A percentile compares a stretch with the other conserved stretches of the same genome.
phyloP scores from a whole-genome alignment of 495 filamentous ascomycete genomes.

The Penicillium silybi region DNA sequence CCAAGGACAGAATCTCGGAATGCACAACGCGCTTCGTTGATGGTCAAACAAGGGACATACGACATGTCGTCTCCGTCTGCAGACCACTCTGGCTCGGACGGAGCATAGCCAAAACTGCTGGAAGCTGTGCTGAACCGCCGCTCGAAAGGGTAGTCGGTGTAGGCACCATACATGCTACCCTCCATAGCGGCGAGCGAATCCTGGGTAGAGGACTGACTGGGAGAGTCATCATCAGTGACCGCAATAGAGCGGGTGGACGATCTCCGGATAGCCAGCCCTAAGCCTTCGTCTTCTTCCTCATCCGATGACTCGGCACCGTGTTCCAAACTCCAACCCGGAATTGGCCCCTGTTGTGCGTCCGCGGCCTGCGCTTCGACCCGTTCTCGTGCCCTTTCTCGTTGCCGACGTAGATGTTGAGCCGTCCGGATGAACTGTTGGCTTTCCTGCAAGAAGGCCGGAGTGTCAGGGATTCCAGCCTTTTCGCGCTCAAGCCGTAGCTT shows the following conservation, averaged over 20 bases:
- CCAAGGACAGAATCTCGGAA: conserved; percentile 94
- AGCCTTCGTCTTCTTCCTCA: conserved; percentile 43
- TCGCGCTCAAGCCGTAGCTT: conserved; percentile 73
- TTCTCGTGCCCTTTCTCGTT: conserved; percentile 55
- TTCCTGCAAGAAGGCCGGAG: conserved; percentile 51
- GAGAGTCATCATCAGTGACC: conserved; percentile 34
- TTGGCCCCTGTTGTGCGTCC: conserved; percentile 38
- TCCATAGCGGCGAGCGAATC: conserved; percentile 57
- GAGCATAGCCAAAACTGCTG: conserved; percentile 48
- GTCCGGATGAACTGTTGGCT: conserved; percentile 58
- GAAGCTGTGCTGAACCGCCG: conserved; percentile 45
- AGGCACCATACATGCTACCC: conserved; percentile 71
- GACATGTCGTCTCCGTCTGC: conserved; percentile 71
- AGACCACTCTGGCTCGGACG: conserved; percentile 53
- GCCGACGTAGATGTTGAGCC: conserved; percentile 51
- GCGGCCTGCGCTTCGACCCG: conserved; percentile 49
- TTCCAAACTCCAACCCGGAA: conserved; percentile 73
- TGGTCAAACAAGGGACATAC: conserved; percentile 86
- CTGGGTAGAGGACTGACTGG: conserved; percentile 44
- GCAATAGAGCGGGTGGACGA: conserved; percentile 33
- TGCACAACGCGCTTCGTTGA: conserved; percentile 76
- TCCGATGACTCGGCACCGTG: conserved; percentile 66
- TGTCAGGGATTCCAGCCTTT: conserved; percentile 53
- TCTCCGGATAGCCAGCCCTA: conserved; percentile 34
- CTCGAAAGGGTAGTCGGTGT: conserved; percentile 53